Evolutionary conservation across 371 early-diverging fungal species (phyloP).

Genomic region (Batkoa obscura): DNA sequence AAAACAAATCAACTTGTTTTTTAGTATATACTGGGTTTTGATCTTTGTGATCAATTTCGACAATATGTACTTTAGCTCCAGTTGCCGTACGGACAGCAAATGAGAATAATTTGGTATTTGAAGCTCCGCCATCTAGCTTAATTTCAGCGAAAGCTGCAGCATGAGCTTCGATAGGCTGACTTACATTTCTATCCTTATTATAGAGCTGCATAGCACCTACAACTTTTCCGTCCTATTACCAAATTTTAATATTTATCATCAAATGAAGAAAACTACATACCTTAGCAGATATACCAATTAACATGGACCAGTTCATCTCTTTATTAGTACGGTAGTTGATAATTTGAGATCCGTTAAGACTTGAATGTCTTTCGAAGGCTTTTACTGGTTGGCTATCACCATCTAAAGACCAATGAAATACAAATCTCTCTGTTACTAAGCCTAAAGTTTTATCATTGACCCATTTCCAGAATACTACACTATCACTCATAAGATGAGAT

Average conservation of each 20-base stretch:
- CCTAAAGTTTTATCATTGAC: conserved; percentile 67
- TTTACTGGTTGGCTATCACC: conserved; percentile 69
- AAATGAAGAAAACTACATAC: conserved; percentile 11
- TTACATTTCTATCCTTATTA: conserved; percentile 76
- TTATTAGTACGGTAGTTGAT: conserved; percentile 83
- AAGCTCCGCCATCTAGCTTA: conserved; percentile 48
- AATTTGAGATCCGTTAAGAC: conserved; percentile 69
- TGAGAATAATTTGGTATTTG: conserved; percentile 74
- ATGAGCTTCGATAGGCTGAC: conserved; percentile 93
- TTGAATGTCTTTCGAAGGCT: conserved; percentile 82
- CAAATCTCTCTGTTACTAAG: conserved; percentile 71
- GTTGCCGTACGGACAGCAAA: conserved; percentile 76
- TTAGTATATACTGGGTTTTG: conserved; percentile 79
- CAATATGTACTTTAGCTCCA: conserved; percentile 78
- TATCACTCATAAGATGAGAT: conserved; percentile 77
- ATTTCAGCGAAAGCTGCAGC: conserved; percentile 89
- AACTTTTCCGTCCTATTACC: conserved; percentile 50
- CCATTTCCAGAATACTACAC: conserved; percentile 96
- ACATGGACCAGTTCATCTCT: conserved; percentile 82
- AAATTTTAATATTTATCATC: neutral
- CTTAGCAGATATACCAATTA: conserved; percentile 84
- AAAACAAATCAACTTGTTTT: conserved; percentile 79
- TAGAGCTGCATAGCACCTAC: conserved; percentile 92
- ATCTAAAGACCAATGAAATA: conserved; percentile 95
- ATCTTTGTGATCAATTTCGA: conserved; percentile 90